A percentile compares a stretch with the other conserved stretches of the same genome.
These are phyloP conservation scores for Saccharomyces eubayanus DNA, from an alignment of 805 yeast genomes.

Conservation along the genomic window DNA sequence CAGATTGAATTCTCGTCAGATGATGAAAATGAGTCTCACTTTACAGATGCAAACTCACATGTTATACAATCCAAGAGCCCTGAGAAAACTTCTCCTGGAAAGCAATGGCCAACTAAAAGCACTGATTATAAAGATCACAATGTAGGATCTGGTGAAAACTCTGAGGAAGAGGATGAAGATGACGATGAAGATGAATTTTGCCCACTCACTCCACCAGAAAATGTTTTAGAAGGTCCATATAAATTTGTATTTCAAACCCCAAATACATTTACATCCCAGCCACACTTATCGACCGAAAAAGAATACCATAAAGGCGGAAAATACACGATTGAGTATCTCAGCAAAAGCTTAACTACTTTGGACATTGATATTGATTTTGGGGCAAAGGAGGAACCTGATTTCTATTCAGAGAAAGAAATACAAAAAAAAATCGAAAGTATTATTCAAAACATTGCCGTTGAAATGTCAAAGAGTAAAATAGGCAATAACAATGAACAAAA, in stretches of 20 bases:
- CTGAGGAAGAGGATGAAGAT: neutral
- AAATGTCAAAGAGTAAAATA: neutral
- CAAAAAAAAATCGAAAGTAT: neutral
- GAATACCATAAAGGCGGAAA: neutral
- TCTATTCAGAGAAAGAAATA: conserved; percentile 1
- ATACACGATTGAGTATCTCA: neutral
- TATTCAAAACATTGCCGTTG: neutral
- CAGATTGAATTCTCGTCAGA: neutral
- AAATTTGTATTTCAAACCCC: conserved; percentile 21
- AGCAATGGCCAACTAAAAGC: neutral
- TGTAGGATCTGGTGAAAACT: neutral
- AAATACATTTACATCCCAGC: conserved; percentile 5
- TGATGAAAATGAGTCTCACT: neutral
- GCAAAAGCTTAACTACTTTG: neutral
- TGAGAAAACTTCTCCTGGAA: neutral
- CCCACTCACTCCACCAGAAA: conserved; percentile 16
- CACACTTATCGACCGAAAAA: conserved; percentile 2
- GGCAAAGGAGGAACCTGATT: conserved; percentile 2
- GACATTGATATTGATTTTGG: conserved; percentile 3
- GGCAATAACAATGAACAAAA: neutral
- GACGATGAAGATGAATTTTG: conserved; percentile 9
- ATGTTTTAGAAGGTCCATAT: conserved; percentile 13
- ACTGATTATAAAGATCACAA: neutral
- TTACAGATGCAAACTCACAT: neutral
- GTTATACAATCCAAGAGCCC: neutral